These are phyloP conservation scores for Cercospora sesami DNA, from an alignment of 2,329 filamentous ascomycete genomes.

Conservation along the genomic window DNA sequence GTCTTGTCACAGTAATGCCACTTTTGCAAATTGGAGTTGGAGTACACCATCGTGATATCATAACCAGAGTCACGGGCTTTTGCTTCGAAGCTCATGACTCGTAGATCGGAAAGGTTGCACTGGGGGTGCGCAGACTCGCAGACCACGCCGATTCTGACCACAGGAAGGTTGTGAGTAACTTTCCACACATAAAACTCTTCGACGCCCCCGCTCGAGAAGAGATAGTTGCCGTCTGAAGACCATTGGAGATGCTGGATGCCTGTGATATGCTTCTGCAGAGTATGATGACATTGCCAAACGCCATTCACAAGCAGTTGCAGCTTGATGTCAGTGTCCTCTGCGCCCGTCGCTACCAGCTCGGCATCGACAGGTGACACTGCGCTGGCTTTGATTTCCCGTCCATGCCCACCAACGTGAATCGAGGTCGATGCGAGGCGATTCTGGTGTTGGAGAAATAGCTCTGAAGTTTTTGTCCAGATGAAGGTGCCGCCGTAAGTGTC, in stretches of 20 bases:
- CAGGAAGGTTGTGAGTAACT: constrained; percentile 54
- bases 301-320: constrained; percentile 58
- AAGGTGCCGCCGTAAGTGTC: constrained; percentile 54
- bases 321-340: constrained; percentile 73
- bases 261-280: constrained; percentile 74
- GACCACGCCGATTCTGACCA: constrained; percentile 53
- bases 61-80: constrained; percentile 42
- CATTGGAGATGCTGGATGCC: constrained; percentile 81
- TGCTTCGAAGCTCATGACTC: constrained; percentile 78
- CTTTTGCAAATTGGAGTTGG: constrained; percentile 75
- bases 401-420: constrained; percentile 73
- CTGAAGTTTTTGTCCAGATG: constrained; percentile 70
- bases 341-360: constrained; percentile 63
- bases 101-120: constrained; percentile 63
- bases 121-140: constrained; percentile 54
- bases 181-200: constrained; percentile 91
- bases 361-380: constrained; percentile 45
- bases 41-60: constrained; percentile 71
- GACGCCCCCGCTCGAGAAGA: constrained; percentile 83
- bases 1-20: constrained; percentile 28
- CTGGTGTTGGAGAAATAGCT: constrained; percentile 30
- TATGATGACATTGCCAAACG: constrained; percentile 54
- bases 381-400: constrained; percentile 75
- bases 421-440: constrained; percentile 30
- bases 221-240: constrained; percentile 63